Evolutionary conservation across 106 monocot genomes (phyloP).

Genomic region (Dioscorea alata): DNA sequence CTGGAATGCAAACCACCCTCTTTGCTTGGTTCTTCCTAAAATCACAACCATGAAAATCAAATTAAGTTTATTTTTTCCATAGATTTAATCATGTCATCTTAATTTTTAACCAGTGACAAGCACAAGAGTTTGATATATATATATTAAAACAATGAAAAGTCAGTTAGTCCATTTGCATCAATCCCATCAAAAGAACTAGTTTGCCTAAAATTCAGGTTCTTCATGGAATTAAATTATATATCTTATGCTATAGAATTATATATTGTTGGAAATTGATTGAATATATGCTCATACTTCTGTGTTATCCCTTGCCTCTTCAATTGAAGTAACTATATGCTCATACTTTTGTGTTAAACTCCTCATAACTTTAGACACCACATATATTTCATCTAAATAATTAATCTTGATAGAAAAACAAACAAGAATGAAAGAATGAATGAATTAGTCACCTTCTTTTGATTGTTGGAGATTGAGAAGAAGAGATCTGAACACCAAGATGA

Average conservation of each 20-base stretch:
- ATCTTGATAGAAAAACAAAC: no score
- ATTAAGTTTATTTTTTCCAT: background rate
- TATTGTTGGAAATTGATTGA: no score
- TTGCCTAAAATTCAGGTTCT: slow-evolving; percentile 1
- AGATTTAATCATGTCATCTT: background rate
- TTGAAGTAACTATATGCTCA: no score
- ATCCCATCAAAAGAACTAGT: background rate
- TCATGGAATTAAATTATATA: background rate
- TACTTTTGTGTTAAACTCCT: no score
- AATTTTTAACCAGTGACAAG: background rate
- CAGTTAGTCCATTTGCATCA: background rate
- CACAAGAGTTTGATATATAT: background rate
- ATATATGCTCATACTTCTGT: no score
- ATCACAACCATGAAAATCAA: background rate
- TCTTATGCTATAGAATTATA: background rate
- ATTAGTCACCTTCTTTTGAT: slow-evolving; percentile 67
- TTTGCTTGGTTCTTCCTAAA: slow-evolving; percentile 87
- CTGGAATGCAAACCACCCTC: slow-evolving; percentile 94
- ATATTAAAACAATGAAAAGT: no score
- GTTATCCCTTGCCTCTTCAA: no score
- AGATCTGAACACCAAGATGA: slow-evolving; percentile 29
- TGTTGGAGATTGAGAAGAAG: slow-evolving; percentile 32
- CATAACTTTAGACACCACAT: no score
- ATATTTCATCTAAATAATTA: no score
- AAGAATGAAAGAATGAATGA: no score